Percentiles rank a stretch among this genome's conserved stretches.
phyloP scores from a whole-genome alignment of 768 basidiomycete genomes.

The Pilatotrama ljubarskyi region DNA sequence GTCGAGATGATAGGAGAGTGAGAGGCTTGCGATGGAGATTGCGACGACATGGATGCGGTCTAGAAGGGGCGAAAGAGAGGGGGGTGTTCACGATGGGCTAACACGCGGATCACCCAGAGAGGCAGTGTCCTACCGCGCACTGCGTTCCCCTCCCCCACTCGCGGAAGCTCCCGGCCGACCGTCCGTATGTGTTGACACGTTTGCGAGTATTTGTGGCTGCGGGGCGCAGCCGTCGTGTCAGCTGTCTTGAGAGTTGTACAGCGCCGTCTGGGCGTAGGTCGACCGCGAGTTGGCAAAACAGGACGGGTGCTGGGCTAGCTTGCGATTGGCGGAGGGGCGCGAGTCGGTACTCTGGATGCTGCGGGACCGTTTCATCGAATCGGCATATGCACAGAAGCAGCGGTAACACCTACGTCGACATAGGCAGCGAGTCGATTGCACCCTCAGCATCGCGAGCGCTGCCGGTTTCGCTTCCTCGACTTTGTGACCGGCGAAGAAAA shows the following conservation, averaged over 20 bases:
- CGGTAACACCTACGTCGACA: too few species aligned
- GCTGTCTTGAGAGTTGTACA: conserved; percentile 11
- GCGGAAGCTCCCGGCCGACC: background rate
- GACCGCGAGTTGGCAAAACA: conserved; percentile 10
- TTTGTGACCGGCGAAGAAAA: background rate
- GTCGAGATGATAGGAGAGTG: background rate
- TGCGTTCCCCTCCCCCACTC: background rate
- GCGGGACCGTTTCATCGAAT: background rate
- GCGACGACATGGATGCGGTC: background rate
- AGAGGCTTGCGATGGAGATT: conserved; percentile 8
- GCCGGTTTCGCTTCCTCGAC: background rate
- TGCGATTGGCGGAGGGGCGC: background rate
- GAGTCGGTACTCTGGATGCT: background rate
- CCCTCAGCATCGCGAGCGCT: too few species aligned
- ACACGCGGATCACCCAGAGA: background rate
- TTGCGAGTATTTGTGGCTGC: background rate
- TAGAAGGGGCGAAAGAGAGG: background rate
- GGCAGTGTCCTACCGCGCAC: background rate
- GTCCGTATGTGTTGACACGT: background rate
- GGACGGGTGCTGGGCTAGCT: background rate
- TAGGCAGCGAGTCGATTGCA: too few species aligned
- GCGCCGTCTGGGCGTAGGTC: conserved; percentile 16
- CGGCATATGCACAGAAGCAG: too few species aligned
- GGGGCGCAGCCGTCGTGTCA: background rate
- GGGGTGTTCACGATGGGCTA: background rate